A percentile compares a stretch with the other conserved stretches of the same genome.
These are phyloP conservation scores for Fusarium sarcochroum DNA, from an alignment of 2,329 filamentous ascomycete species.

Conservation along the genomic window DNA sequence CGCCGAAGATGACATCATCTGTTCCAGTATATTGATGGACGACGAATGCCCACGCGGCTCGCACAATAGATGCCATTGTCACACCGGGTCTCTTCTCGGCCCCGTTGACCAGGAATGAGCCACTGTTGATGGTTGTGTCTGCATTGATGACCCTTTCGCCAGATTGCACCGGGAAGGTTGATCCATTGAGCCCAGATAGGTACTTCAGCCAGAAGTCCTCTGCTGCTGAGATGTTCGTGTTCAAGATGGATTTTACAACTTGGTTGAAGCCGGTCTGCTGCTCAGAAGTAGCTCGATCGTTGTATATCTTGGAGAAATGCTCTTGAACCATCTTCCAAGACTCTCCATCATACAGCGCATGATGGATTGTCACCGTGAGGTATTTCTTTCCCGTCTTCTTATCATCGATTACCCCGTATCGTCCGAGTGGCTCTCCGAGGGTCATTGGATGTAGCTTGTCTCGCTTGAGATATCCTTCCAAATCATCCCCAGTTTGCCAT, in stretches of 20 bases:
- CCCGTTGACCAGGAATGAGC: background rate
- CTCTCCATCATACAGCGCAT: conserved; percentile 5
- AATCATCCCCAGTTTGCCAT: conserved; percentile 41
- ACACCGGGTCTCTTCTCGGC: background rate
- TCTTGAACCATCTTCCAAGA: conserved; percentile 1
- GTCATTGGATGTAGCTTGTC: background rate
- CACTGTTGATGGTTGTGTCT: background rate
- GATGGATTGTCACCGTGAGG: conserved; percentile 1
- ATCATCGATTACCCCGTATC: background rate
- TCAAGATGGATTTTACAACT: background rate
- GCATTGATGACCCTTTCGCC: background rate
- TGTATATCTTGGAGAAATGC: background rate
- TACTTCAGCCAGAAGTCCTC: background rate
- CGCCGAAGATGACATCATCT: background rate
- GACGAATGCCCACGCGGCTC: background rate
- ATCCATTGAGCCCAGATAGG: background rate
- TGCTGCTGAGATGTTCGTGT: background rate
- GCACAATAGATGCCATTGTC: background rate
- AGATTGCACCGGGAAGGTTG: background rate
- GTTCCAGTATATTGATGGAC: background rate
- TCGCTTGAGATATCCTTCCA: conserved; percentile 46
- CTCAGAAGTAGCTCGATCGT: background rate
- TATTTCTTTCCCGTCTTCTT: background rate
- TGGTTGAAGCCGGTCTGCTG: background rate
- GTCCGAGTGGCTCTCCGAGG: background rate